Conservation (phyloP, 1,284 basidiomycete species). For the Coriolopsis trogii region DNA sequence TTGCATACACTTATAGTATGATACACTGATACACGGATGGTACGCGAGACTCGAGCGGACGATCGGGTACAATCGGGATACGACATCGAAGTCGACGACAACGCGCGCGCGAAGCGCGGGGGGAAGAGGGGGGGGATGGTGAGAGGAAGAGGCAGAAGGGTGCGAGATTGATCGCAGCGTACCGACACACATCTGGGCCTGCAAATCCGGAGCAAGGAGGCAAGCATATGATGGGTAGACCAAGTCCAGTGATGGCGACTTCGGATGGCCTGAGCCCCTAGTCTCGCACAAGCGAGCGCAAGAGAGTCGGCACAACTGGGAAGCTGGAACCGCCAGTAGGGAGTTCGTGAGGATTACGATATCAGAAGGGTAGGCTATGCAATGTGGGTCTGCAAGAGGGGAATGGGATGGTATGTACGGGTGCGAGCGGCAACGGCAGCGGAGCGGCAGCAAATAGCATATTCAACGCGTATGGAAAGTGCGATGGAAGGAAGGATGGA, state of each 20-base stretch:
- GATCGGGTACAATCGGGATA: background rate
- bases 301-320: background rate
- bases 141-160: background rate
- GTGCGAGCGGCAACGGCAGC: conserved; percentile 17
- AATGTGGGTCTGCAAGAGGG: background rate
- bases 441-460: conserved; percentile 19
- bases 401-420: conserved; percentile 18
- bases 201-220: background rate
- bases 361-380: background rate
- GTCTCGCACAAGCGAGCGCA: background rate
- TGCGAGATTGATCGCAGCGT: background rate
- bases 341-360: conserved; percentile 16
- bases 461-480: conserved; percentile 11
- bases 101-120: background rate
- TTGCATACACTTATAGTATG: conserved; percentile 20
- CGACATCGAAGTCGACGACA: background rate
- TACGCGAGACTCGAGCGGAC: conserved; percentile 14
- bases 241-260: background rate
- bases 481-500: background rate
- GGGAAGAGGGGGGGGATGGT: background rate
- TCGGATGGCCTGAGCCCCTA: background rate
- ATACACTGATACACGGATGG: conserved; percentile 21
- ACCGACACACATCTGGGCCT: too few relatives aligned
- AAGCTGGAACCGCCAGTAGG: too few relatives aligned
- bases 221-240: background rate